phyloP scores from a whole-genome alignment of 352 stramenopile genomes.

The Phytophthora constricta region DNA sequence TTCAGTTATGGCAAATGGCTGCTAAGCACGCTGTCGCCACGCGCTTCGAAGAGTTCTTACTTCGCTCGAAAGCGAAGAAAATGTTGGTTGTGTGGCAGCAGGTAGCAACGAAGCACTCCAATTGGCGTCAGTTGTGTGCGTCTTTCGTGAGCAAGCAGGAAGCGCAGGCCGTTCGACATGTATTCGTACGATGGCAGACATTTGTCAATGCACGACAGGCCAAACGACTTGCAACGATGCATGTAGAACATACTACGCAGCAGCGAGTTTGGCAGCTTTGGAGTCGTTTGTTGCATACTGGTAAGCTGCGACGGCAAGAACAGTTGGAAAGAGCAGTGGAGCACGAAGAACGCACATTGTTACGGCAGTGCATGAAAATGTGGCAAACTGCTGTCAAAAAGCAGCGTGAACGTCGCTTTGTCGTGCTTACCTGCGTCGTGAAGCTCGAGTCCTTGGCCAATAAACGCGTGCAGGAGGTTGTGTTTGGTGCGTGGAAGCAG shows the following conservation, averaged over 20 bases:
- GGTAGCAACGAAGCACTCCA: conserved; percentile 21
- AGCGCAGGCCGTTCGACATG: not conserved
- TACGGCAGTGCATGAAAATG: conserved; percentile 1
- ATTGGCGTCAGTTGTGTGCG: conserved; percentile 35
- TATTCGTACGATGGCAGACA: conserved; percentile 34
- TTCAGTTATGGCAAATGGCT: conserved; percentile 40
- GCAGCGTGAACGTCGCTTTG: conserved; percentile 46
- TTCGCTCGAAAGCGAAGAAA: conserved; percentile 30
- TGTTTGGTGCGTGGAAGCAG: conserved; percentile 32
- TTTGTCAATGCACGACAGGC: conserved; percentile 15
- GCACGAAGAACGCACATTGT: conserved; percentile 4
- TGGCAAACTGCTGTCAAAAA: conserved; percentile 34
- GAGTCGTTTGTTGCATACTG: not conserved
- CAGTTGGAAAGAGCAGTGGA: conserved; percentile 15
- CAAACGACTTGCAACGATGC: conserved; percentile 10
- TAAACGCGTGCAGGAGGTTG: conserved; percentile 22
- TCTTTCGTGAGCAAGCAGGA: conserved; percentile 14
- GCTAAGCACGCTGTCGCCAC: conserved; percentile 38
- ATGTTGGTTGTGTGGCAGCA: conserved; percentile 36
- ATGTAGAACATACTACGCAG: conserved; percentile 15
- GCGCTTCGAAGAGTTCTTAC: conserved; percentile 41
- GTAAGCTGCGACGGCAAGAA: conserved; percentile 12
- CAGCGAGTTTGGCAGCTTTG: conserved; percentile 15
- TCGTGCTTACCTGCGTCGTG: conserved; percentile 57
- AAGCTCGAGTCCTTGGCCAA: conserved; percentile 45